These are phyloP conservation scores for Claviceps sp. DNA, from an alignment of 2,329 filamentous ascomycete species.

Conservation along the genomic window DNA sequence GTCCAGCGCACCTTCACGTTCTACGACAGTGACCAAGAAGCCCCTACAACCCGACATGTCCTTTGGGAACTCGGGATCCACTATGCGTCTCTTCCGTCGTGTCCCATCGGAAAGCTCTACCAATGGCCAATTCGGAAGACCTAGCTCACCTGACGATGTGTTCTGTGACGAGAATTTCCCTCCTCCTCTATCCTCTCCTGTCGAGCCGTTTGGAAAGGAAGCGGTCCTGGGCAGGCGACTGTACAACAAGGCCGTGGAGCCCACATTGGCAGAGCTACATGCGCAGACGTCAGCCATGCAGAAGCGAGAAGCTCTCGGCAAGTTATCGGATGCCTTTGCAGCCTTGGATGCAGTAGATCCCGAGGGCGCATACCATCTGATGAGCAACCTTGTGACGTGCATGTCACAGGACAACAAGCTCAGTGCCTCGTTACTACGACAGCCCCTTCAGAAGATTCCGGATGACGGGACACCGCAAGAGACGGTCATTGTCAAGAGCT, in stretches of 20 bases:
- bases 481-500: slow-evolving; percentile 45
- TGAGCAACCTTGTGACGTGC: slow-evolving; percentile 64
- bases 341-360: slow-evolving; percentile 77
- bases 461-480: slow-evolving; percentile 35
- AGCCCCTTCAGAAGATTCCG: slow-evolving; percentile 26
- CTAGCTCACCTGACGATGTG: slow-evolving; percentile 26
- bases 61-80: slow-evolving; percentile 87
- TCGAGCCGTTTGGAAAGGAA: slow-evolving; percentile 60
- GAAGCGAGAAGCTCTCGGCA: slow-evolving; percentile 73
- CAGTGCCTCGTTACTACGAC: slow-evolving; percentile 30
- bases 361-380: slow-evolving; percentile 75
- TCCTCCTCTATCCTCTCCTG: slow-evolving; percentile 28
- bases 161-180: slow-evolving; percentile 52
- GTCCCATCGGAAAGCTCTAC: slow-evolving; percentile 58
- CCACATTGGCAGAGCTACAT: slow-evolving; percentile 71
- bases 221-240: slow-evolving; percentile 67
- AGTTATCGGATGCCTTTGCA: slow-evolving; percentile 74
- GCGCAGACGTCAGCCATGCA: slow-evolving; percentile 55
- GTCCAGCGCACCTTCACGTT: slow-evolving; percentile 28
- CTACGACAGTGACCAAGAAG: slow-evolving; percentile 45
- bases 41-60: slow-evolving; percentile 82
- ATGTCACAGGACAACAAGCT: slow-evolving; percentile 59
- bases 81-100: slow-evolving; percentile 79
- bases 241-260: slow-evolving; percentile 70
- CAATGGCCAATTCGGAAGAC: slow-evolving; percentile 24